phyloP scores from a whole-genome alignment of 805 yeast species.

The Hanseniaspora hatyaiensis region DNA sequence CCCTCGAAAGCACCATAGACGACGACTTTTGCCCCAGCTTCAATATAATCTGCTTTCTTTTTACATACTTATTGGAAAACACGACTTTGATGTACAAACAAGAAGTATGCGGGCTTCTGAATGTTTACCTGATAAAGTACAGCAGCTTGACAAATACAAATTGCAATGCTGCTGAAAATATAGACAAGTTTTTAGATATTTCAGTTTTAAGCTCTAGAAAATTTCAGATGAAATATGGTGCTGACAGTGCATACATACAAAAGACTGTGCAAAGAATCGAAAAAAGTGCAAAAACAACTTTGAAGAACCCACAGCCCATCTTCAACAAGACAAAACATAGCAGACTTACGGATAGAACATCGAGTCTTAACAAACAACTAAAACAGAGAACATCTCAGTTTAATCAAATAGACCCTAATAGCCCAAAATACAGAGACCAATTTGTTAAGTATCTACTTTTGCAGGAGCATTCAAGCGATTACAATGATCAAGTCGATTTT shows the following conservation, averaged over 20 bases:
- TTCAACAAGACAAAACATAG: not conserved
- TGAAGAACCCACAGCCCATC: not conserved
- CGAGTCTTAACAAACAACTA: not conserved
- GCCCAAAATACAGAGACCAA: not conserved
- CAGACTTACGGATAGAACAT: not conserved
- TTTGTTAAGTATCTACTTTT: conserved; percentile 1
- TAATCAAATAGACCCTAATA: not conserved
- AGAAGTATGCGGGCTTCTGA: not conserved
- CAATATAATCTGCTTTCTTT: conserved; percentile 4
- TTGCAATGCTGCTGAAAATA: not conserved
- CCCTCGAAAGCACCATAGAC: not conserved
- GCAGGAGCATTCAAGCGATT: not conserved
- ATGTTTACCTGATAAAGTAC: not conserved
- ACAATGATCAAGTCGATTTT: conserved; percentile 12
- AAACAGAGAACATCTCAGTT: not conserved
- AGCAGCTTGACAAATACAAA: not conserved
- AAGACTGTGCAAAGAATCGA: not conserved
- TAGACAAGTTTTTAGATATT: conserved; percentile 8
- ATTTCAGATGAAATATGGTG: not conserved
- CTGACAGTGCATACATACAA: not conserved
- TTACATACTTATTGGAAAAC: conserved; percentile 4
- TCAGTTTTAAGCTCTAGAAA: not conserved
- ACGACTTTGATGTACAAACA: not conserved
- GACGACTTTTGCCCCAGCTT: conserved; percentile 3
- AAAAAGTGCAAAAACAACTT: not conserved